Base-by-base conservation (phyloP, 1,284 basidiomycete species). In the Uromyces viciae-fabae region DNA sequence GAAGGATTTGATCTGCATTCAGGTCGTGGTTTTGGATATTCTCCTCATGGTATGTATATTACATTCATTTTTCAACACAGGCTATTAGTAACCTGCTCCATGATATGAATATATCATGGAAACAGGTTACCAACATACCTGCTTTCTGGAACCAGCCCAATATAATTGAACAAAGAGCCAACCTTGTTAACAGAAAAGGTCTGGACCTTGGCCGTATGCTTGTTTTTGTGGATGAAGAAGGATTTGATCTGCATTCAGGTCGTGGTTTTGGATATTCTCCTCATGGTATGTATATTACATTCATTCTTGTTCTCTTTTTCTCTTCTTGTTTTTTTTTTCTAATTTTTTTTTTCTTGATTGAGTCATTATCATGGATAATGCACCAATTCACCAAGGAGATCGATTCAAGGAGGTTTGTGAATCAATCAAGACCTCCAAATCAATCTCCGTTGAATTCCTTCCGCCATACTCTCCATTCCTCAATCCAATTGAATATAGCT, bases 341-440 rank as follows among this genome's bases (percentile, higher is more conserved):
- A 3, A 17, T 72, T 72, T 62, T 33, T 7, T 14, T 31, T 36
- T 11, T 40, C 31, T 72, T 28, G 40, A 8, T 52, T 40, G 3
- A 25, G 28, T 72, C n/a, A 54, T 72, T 43, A 72, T 72, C 69
- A 72, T 49, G 40, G 56, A 72, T 28, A 52, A 72, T 31, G 42
- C 69, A 5, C 69, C 28, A 3, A 72, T 72, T 14, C 42, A 72
- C 43, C 42, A 72, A 40, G 69, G 69, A n/a, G 31, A 72, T 3
- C 25, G 46, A 46, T 72, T 49, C 31, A 25, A 49, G 14, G 46
- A 72, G 31, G 25, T 46, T 8, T 49, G 28, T 28, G 9, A 69
- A 11, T 28, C 33, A 15, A 33, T 42, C 42, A 46, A 42, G 14
- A 43, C 40, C 31, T 69, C 66, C 4, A 72, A 72, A 17, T 31